A percentile compares a stretch with the other conserved stretches of the same genome.
These are phyloP conservation scores for Salix suchowensis DNA, from an alignment of 345 rosid species.

Conservation along the genomic window DNA sequence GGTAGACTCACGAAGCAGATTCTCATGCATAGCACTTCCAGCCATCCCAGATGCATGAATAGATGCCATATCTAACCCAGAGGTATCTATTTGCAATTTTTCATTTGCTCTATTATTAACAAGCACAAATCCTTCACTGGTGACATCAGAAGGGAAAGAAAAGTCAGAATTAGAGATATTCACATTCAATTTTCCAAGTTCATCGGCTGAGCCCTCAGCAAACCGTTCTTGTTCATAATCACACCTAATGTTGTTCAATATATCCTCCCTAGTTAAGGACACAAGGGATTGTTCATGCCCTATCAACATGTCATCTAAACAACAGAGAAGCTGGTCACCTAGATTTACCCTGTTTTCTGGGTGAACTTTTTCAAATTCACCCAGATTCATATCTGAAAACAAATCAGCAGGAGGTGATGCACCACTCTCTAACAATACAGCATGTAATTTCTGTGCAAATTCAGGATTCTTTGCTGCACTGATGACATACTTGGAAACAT, in stretches of 20 bases:
- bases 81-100: slow-evolving; percentile 14
- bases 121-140: slow-evolving; percentile 32
- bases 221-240: slow-evolving; percentile 25
- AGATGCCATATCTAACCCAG: slow-evolving; percentile 13
- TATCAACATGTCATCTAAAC: slow-evolving; percentile 29
- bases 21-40: slow-evolving; percentile 9
- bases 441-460: slow-evolving; percentile 85
- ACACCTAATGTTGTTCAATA: slow-evolving; percentile 16
- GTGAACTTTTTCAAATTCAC: slow-evolving; percentile 32
- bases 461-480: slow-evolving; percentile 92
- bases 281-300: slow-evolving; percentile 21
- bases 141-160: slow-evolving; percentile 26
- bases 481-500: slow-evolving; percentile 80
- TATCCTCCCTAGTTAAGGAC: slow-evolving; percentile 12
- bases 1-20: slow-evolving; percentile 24
- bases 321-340: slow-evolving; percentile 23
- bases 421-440: slow-evolving; percentile 84
- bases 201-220: slow-evolving; percentile 25
- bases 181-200: slow-evolving; percentile 36
- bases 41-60: slow-evolving; percentile 13
- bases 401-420: slow-evolving; percentile 87
- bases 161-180: slow-evolving; percentile 24
- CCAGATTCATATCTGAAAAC: slow-evolving; percentile 51
- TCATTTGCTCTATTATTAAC: slow-evolving; percentile 25
- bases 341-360: slow-evolving; percentile 24